Base-by-base conservation (phyloP, 2,329 filamentous ascomycete genomes). In the Botrytis squamosa region DNA sequence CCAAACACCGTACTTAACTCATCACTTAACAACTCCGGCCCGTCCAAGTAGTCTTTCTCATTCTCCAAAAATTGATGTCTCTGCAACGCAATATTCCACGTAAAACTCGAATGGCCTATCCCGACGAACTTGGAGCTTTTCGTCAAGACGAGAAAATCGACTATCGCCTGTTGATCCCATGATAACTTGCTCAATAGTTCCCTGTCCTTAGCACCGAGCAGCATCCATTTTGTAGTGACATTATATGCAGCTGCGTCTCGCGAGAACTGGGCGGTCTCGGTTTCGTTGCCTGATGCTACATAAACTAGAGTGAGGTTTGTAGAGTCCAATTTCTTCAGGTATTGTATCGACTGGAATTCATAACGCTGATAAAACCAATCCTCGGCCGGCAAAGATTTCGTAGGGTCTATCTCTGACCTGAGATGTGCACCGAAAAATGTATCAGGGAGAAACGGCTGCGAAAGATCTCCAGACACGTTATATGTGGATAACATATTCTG, bases 81-180 rank as follows among this genome's bases (percentile, higher is more conserved):
- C 66, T 73, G 75, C 64, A 80, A 77, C 3, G 85, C 86, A 46
- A 87, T 77, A 72, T 84, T 85, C 82, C 84, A 86, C 20, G 83
- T 81, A 72, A 86, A 86, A 76, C 81, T 84, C 75, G 84, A 85
- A 78, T 82, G 82, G 18, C 83, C 82, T 29, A 84, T 79, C 0
- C 86, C 85, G 1, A 82, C 81, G 73, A 87, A 83, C 12, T 83
- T 77, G 16, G 81, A 82, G 8, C 83, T 82, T n/a, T 84, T 80
- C 72, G 84, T 78, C 78, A 87, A 77, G 6, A 88, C 82, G 76
- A 87, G 84, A 77, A 84, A 87, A 78, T 88, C 86, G 4, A 87
- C 83, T 33, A 87, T 77, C 0, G 82, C 83, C 68, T 84, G 83
- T 80, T 87, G 85, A 77, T 86, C 84, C 81, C 82, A 86, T 2